Percentiles rank a stretch among this genome's conserved stretches.
These are phyloP conservation scores for Hypocrella siamensis DNA, from an alignment of 2,329 filamentous ascomycete species.

Conservation along the genomic window DNA sequence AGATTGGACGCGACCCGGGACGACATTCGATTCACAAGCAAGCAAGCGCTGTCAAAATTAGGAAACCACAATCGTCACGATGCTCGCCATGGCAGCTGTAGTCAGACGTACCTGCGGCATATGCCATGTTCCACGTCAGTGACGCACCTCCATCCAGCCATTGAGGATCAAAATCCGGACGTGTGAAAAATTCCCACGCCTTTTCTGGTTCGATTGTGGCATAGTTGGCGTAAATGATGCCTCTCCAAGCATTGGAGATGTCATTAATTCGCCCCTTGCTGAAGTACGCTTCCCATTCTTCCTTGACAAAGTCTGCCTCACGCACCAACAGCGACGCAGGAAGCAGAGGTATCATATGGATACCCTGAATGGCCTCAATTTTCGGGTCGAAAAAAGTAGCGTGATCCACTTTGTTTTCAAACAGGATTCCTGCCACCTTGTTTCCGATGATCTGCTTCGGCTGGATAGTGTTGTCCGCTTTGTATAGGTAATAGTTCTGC, in stretches of 20 bases:
- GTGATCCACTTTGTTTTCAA: conserved; percentile 93
- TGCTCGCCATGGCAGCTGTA: too few relatives aligned
- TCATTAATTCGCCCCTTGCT: conserved; percentile 45
- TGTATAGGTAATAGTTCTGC: conserved; percentile 70
- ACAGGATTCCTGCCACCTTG: conserved; percentile 56
- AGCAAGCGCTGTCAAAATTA: conserved; percentile 5
- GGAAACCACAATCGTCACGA: too few relatives aligned
- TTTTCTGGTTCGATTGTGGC: conserved; percentile 57
- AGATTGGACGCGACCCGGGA: too few relatives aligned
- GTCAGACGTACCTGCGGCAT: conserved; percentile 43
- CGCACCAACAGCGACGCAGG: conserved; percentile 55
- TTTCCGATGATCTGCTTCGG: conserved; percentile 69
- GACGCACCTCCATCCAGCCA: conserved; percentile 74
- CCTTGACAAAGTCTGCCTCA: conserved; percentile 49
- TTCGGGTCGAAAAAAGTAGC: conserved; percentile 73
- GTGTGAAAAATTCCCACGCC: conserved; percentile 62
- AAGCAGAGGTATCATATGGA: conserved; percentile 69
- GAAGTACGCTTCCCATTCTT: conserved; percentile 79
- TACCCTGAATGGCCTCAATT: conserved; percentile 58
- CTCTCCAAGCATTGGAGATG: conserved; percentile 67
- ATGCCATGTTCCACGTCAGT: conserved; percentile 73
- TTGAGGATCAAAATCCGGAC: conserved; percentile 44
- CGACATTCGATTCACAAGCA: not conserved
- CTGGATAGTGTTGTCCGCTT: conserved; percentile 49
- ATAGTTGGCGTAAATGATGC: conserved; percentile 69